Base-by-base conservation (phyloP, 106 monocot genomes). In the Vanilla planifolia region DNA sequence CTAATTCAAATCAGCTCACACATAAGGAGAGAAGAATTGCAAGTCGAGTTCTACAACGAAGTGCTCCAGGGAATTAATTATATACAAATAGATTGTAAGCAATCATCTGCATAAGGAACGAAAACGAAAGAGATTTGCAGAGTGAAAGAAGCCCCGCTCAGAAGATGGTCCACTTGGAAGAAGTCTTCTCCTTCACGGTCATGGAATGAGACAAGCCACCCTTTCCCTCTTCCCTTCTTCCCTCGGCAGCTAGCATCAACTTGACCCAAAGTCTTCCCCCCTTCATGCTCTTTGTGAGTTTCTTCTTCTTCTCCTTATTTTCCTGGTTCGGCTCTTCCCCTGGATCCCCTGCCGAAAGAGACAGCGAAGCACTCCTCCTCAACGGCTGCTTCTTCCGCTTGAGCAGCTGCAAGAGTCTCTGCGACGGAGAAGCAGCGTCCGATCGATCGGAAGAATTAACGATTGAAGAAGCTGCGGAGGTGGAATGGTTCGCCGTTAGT, bases 131-230 rank as follows among this genome's bases (percentile, higher is more conserved):
- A n/a, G n/a, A n/a, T n/a, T n/a, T n/a, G n/a, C n/a, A n/a, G n/a
- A n/a, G n/a, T n/a, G n/a, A n/a, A n/a, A n/a, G n/a, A n/a, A n/a
- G n/a, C n/a, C n/a, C n/a, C n/a, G n/a, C n/a, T 20, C 2, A 48
- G 59, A 59, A 71, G 14, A 46, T 40, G 59, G 69, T 51, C 75
- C 75, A 80, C 71, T 62, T 75, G 8, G 67, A 9, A 29, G 77
- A 44, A 61, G 69, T 3, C 37, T 73, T 82, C 30, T 78, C 78
- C 48, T 78, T 82, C 70, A 78, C 67, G 42, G 82, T 82, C 52
- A 66, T 78, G 17, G 82, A 78, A 16, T 70, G 70, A 39, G 25
- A 41, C 47, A 74, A 27, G 14, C 46, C 22, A 21, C n/a, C 58
- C 17, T 43, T 59, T 1, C 14, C 48, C 63, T 77, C 51, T 30